Evolutionary conservation across 768 basidiomycete species (phyloP), one percentile per base, ranked within the genome.

Genomic region (Tubosaeta sp.): DNA sequence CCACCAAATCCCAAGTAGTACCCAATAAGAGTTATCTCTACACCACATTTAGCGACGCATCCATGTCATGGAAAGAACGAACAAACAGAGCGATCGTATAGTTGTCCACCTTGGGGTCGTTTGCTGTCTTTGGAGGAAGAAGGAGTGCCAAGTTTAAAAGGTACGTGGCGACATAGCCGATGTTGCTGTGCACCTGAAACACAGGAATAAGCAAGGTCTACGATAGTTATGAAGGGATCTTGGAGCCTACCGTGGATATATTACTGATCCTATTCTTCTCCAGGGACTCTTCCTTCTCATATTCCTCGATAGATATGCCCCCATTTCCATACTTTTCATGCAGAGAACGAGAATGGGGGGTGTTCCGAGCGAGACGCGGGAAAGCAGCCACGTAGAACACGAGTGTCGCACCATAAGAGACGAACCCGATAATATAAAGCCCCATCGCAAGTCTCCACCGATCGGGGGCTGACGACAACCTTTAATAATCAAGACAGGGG

Each of bases 181-280:
- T 74, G 53, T 89, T 88, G 59, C 84, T 86, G 61, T 89, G 87
- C 46, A 76, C 80, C 88, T 89, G 46, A 46, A 22, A 32, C 14
- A 21, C 44, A 31, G 25, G 10, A 10, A 22, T 39, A 18, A 40
- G 34, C 13, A 18, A 21, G 34, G 2, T 32, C 10, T 1, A 11
- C 19, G 35, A 35, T n/a, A 35, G 8, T 36, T 18, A 40, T 22
- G n/a, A 2, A 13, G 1, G 6, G 4, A 27, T 32, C 19, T n/a
- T 9, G 9, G 16, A 4, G 56, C 76, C 43, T 42, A 89, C 89
- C 38, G 86, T 90, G 61, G 84, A 87, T 55, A 90, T 87, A 59
- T 90, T 91, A 61, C 89, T 88, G 51, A 93, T 86, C 54, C 83
- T 71, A 54, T 90, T 93, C 76, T 90, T 90, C 70, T 91, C 87